Percentiles rank a stretch among this genome's conserved stretches.
phyloP scores from a whole-genome alignment of 495 filamentous ascomycete genomes.

The Cladorrhinum samala region DNA sequence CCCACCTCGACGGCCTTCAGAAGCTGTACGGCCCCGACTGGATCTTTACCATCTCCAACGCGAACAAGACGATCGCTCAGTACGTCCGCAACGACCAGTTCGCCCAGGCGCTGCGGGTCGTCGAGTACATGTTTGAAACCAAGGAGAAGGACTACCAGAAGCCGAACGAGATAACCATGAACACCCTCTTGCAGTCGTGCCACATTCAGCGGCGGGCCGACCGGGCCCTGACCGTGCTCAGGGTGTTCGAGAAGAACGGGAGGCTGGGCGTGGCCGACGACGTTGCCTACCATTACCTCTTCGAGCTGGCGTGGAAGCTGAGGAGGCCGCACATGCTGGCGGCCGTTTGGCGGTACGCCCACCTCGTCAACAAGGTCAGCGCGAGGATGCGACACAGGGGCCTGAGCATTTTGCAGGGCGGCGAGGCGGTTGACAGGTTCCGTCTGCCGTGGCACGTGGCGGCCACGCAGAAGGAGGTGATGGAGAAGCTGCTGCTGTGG shows the following conservation, averaged over 20 bases:
- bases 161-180: conserved; percentile 27
- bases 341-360: conserved; percentile 35
- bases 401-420: not conserved
- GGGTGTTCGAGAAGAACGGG: conserved; percentile 16
- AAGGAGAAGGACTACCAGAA: not conserved
- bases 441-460: not conserved
- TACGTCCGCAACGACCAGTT: conserved; percentile 23
- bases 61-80: conserved; percentile 29
- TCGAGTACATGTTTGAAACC: conserved; percentile 19
- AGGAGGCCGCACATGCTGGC: conserved; percentile 30
- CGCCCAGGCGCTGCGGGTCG: conserved; percentile 18
- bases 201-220: conserved; percentile 11
- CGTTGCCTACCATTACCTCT: conserved; percentile 26
- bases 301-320: conserved; percentile 23
- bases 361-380: conserved; percentile 9
- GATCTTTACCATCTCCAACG: conserved; percentile 22
- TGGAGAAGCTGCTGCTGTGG: not conserved
- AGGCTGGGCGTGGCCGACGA: conserved; percentile 4
- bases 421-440: not conserved
- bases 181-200: conserved; percentile 32
- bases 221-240: conserved; percentile 13
- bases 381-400: conserved; percentile 16
- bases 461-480: not conserved
- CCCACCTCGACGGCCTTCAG: conserved; percentile 26
- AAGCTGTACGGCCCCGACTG: conserved; percentile 33